Conservation (phyloP, 139 green algal genomes). For the Tetradesmus lagerheimii region DNA sequence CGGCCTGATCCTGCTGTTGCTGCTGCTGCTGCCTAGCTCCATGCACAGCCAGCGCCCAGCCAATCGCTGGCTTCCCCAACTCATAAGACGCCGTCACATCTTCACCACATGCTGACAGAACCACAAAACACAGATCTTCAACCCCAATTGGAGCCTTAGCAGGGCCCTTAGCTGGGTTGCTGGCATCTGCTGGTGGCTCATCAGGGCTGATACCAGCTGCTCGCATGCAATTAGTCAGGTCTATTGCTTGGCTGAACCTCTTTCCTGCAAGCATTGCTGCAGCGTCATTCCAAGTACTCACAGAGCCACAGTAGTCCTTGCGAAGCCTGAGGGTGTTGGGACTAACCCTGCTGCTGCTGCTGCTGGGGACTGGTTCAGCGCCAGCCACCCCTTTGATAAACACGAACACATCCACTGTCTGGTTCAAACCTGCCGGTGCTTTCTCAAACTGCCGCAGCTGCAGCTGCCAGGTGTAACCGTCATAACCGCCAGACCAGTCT, state of each 20-base stretch:
- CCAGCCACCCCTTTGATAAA: background rate
- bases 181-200: background rate
- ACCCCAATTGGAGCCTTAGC: background rate
- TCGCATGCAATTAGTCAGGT: background rate
- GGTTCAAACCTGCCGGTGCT: background rate
- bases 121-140: background rate
- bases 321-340: background rate
- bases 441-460: background rate
- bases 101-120: background rate
- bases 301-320: background rate
- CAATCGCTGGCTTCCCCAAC: background rate
- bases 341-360: background rate
- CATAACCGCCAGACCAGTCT: background rate
- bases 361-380: background rate
- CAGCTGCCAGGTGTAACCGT: slow-evolving; percentile 19
- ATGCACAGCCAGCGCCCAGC: background rate
- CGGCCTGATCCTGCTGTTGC: background rate
- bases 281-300: background rate
- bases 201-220: background rate
- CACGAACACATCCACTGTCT: slow-evolving; percentile 1
- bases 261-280: background rate
- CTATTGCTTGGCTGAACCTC: background rate
- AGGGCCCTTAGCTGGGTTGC: background rate
- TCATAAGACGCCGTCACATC: background rate
- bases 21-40: background rate